phyloP scores from a whole-genome alignment of 768 basidiomycete species.

The Serendipita vermifera region DNA sequence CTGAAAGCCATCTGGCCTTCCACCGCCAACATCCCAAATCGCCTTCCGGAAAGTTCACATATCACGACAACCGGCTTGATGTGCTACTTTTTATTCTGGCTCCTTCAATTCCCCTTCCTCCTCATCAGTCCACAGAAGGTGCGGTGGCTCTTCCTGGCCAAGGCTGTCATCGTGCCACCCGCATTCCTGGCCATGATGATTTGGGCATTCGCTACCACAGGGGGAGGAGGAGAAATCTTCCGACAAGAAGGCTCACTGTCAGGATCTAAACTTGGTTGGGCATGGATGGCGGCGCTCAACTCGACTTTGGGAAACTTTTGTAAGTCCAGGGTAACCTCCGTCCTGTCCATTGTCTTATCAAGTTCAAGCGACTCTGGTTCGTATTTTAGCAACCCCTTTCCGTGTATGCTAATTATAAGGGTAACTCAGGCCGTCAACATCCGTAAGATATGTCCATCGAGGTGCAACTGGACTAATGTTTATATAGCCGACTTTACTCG shows the following conservation, averaged over 20 bases:
- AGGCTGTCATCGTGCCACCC: conserved; percentile 46
- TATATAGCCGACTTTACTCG: conserved; percentile 61
- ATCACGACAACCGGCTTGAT: conserved; percentile 55
- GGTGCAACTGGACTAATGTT: neutral
- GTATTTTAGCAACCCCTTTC: too few species aligned
- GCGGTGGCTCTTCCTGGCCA: conserved; percentile 59
- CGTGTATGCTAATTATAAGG: neutral
- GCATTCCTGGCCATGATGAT: conserved; percentile 62
- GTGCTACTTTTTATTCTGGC: conserved; percentile 68
- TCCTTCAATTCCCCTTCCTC: conserved; percentile 64
- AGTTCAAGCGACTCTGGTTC: neutral
- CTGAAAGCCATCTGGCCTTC: conserved; percentile 76
- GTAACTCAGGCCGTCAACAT: conserved; percentile 38
- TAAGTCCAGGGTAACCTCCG: neutral
- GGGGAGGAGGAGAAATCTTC: conserved; percentile 41
- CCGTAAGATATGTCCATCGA: conserved; percentile 20
- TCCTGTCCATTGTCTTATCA: neutral
- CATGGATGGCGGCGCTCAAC: conserved; percentile 66
- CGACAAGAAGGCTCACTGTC: conserved; percentile 36
- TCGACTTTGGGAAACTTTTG: conserved; percentile 58
- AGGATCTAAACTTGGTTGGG: conserved; percentile 54
- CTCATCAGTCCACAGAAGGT: conserved; percentile 66
- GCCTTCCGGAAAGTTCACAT: conserved; percentile 39
- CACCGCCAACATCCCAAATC: conserved; percentile 49
- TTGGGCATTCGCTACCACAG: conserved; percentile 59